Conservation (phyloP, 306 rosid species). For the Potentilla sterilis region DNA sequence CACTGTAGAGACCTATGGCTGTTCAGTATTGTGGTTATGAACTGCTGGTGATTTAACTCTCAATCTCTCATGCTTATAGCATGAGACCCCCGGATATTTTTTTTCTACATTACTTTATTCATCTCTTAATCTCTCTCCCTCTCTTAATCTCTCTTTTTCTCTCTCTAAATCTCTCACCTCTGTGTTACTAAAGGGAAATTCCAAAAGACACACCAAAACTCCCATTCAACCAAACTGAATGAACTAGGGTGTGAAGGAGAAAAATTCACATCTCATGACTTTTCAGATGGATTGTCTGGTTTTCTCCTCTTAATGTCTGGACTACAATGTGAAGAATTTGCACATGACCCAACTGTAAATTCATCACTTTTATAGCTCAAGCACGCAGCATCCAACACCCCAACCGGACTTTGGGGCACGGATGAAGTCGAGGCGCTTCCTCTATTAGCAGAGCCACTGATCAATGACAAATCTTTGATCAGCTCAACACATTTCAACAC, state of each 20-base stretch:
- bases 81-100: slow-evolving; percentile 24
- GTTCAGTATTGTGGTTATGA: slow-evolving; percentile 36
- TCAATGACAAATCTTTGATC: slow-evolving; percentile 46
- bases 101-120: slow-evolving; percentile 29
- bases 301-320: slow-evolving; percentile 42
- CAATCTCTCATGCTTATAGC: slow-evolving; percentile 27
- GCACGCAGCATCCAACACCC: slow-evolving; percentile 62
- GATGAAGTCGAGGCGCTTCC: slow-evolving; percentile 30
- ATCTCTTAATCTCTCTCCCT: slow-evolving; percentile 28
- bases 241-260: slow-evolving; percentile 37
- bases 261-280: slow-evolving; percentile 49
- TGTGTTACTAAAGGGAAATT: slow-evolving; percentile 20
- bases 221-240: slow-evolving; percentile 61
- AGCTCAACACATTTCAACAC: slow-evolving; percentile 64
- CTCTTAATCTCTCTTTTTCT: slow-evolving; percentile 20
- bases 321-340: slow-evolving; percentile 43
- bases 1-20: slow-evolving; percentile 32
- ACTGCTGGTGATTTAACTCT: slow-evolving; percentile 15
- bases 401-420: slow-evolving; percentile 70
- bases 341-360: slow-evolving; percentile 40
- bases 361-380: slow-evolving; percentile 59
- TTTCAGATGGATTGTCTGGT: slow-evolving; percentile 37
- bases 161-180: background rate
- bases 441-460: slow-evolving; percentile 29
- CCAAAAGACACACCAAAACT: slow-evolving; percentile 45